These are phyloP conservation scores for Chalciporus piperatus DNA, from an alignment of 768 basidiomycete genomes.

Conservation along the genomic window DNA sequence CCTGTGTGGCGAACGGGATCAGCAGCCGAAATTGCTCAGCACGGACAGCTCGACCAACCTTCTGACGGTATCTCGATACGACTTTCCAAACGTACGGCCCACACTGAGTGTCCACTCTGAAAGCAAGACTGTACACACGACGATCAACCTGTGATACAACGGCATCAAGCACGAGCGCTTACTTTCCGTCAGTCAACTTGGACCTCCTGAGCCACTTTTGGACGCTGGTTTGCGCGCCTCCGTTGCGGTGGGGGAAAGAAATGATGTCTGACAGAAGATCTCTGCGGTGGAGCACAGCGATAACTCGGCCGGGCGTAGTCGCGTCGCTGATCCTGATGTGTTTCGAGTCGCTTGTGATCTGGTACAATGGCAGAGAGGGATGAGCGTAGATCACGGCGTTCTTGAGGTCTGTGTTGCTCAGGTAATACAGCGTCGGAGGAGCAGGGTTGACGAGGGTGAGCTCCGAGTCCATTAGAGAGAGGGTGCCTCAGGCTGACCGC, in stretches of 20 bases:
- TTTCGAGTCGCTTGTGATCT: conserved; percentile 18
- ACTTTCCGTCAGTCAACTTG: conserved; percentile 24
- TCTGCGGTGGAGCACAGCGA: conserved; percentile 26
- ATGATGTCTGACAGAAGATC: conserved; percentile 27
- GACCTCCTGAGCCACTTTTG: conserved; percentile 29
- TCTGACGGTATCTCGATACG: conserved; percentile 21
- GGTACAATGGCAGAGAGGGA: conserved; percentile 24
- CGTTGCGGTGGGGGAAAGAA: conserved; percentile 21
- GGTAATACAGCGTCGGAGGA: conserved; percentile 28
- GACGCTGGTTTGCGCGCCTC: conserved; percentile 10
- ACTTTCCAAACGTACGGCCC: conserved; percentile 29
- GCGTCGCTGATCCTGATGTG: conserved; percentile 17
- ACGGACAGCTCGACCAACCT: conserved; percentile 9
- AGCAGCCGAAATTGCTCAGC: background rate
- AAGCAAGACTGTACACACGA: conserved; percentile 11
- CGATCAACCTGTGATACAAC: background rate
- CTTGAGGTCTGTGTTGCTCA: conserved; percentile 18
- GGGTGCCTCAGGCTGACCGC: too few species aligned
- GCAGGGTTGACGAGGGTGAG: conserved; percentile 23
- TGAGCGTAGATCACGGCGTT: conserved; percentile 19
- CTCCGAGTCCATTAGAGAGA: conserved; percentile 26
- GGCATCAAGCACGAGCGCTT: conserved; percentile 1
- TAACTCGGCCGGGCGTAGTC: conserved; percentile 6
- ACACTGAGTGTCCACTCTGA: conserved; percentile 19
- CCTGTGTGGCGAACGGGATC: conserved; percentile 4